Evolutionary conservation across 768 basidiomycete species (phyloP).

Genomic region (Tylopilus cervinicoccineus): DNA sequence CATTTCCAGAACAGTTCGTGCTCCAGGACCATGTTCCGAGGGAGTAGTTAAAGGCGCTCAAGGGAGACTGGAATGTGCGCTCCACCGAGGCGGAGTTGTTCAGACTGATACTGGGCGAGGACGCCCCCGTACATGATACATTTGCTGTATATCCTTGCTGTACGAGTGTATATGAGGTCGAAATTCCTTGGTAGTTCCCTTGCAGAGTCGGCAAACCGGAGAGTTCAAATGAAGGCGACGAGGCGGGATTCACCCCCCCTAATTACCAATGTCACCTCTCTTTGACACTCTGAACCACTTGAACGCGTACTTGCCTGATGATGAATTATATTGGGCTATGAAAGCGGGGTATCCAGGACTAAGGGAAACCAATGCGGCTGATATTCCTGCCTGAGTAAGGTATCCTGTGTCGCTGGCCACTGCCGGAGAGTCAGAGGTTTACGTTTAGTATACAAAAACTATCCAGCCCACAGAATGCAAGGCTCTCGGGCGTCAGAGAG

Average conservation of each 20-base stretch:
- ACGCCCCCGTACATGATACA: background rate
- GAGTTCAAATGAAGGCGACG: background rate
- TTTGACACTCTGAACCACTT: background rate
- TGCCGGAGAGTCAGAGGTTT: background rate
- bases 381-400: background rate
- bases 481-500: background rate
- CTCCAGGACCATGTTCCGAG: background rate
- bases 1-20: background rate
- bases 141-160: background rate
- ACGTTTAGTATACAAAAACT: no score
- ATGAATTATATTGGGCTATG: background rate
- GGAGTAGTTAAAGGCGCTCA: background rate
- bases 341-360: background rate
- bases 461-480: background rate
- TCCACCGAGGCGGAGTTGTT: background rate
- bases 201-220: background rate
- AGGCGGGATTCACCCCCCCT: background rate
- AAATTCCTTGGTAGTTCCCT: background rate
- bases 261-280: background rate
- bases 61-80: background rate
- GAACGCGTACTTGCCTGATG: background rate
- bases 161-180: background rate
- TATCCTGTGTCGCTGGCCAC: background rate
- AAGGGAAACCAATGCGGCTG: background rate
- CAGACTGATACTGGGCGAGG: background rate